Percentiles rank a stretch among this genome's conserved stretches.
These are phyloP conservation scores for Margaritispora aquatica DNA, from an alignment of 495 filamentous ascomycete genomes.

Conservation along the genomic window DNA sequence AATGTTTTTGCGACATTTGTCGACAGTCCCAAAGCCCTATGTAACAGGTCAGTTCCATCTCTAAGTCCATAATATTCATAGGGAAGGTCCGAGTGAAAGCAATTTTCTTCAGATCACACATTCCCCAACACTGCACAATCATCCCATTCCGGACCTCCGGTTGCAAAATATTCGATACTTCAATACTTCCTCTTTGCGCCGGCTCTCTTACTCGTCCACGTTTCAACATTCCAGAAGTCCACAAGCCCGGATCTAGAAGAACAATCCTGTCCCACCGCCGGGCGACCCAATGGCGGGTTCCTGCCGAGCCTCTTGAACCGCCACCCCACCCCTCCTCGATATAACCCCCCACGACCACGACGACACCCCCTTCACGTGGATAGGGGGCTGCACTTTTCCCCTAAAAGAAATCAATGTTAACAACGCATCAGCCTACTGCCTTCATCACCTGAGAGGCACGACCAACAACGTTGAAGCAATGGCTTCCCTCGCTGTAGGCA, in stretches of 20 bases:
- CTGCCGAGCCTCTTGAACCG: background rate
- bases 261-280: background rate
- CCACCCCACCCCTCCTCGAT: background rate
- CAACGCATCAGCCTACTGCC: slow-evolving; percentile 3
- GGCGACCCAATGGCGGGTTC: slow-evolving; percentile 4
- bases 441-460: slow-evolving; percentile 1
- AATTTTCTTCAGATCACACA: background rate
- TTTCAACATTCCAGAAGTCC: slow-evolving; percentile 13
- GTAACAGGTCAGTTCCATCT: too few species aligned
- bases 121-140: background rate
- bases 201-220: slow-evolving; percentile 11
- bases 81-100: too few species aligned
- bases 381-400: background rate
- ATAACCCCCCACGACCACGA: background rate
- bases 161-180: background rate
- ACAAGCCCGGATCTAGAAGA: background rate
- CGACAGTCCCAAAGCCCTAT: too few species aligned
- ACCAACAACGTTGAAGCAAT: background rate
- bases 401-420: background rate
- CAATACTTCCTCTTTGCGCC: background rate
- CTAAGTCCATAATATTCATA: too few species aligned
- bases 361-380: background rate
- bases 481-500: background rate
- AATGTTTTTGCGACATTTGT: too few species aligned
- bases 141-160: background rate